A percentile compares a stretch with the other conserved stretches of the same genome.
phyloP scores from a whole-genome alignment of 1,139 yeast genomes.

The Lodderomyces beijingensis region DNA sequence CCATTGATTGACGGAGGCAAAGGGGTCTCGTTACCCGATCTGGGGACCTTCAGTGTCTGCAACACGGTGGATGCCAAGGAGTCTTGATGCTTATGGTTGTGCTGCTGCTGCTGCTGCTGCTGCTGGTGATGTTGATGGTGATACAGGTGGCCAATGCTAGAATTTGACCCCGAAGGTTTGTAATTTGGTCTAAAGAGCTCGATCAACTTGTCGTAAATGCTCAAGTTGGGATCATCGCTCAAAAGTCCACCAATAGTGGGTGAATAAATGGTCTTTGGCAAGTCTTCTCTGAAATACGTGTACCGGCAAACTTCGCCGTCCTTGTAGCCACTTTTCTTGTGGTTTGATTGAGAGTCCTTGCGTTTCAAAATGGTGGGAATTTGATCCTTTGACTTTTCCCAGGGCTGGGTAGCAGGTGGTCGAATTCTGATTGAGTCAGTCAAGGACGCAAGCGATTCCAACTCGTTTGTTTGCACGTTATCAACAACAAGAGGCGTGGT shows the following conservation, averaged over 20 bases:
- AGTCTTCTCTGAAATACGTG: slow-evolving; percentile 88
- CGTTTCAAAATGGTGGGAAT: slow-evolving; percentile 29
- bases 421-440: slow-evolving; percentile 52
- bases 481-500: slow-evolving; percentile 26
- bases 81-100: not conserved
- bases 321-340: slow-evolving; percentile 13
- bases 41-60: slow-evolving; percentile 7
- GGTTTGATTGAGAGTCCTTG: slow-evolving; percentile 6
- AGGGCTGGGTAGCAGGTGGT: slow-evolving; percentile 73
- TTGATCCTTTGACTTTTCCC: slow-evolving; percentile 48
- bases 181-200: slow-evolving; percentile 31
- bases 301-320: slow-evolving; percentile 47
- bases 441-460: slow-evolving; percentile 44
- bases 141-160: slow-evolving; percentile 6
- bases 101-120: not conserved
- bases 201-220: slow-evolving; percentile 11
- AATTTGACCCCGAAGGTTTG: slow-evolving; percentile 10
- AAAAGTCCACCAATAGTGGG: slow-evolving; percentile 82
- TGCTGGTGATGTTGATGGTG: not conserved
- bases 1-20: slow-evolving; percentile 14
- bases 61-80: slow-evolving; percentile 1
- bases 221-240: slow-evolving; percentile 14
- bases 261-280: slow-evolving; percentile 84
- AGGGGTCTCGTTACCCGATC: slow-evolving; percentile 16
- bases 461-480: slow-evolving; percentile 57